Base-by-base conservation (phyloP, 148 eudicot genomes). In the Selenicereus undatus region DNA sequence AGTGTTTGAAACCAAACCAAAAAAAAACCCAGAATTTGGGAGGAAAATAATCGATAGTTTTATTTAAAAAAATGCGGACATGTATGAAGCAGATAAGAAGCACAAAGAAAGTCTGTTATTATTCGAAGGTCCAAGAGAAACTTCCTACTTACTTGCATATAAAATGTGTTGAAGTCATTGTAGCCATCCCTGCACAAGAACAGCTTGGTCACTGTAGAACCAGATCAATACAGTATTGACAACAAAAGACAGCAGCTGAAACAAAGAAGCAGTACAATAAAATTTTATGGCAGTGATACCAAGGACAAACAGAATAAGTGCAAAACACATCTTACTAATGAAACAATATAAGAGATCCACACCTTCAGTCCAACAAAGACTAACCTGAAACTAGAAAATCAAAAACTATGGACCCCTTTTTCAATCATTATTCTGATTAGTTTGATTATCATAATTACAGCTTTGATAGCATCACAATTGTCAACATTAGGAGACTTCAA, bases 151-250 rank as follows among this genome's bases (percentile, higher is more conserved):
- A 96, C 99, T 90, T 96, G 99, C 95, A 96, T 90, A 87, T 96
- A 96, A 88, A 96, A 96, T 80, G 99, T 96, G 79, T 96, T 96
- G 88, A 96, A 96, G 84, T 96, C 99, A 82, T 94, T 96, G 90
- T 96, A 93, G 54, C 99, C 99, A 88, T 96, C 99, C 93, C 99
- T 92, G 94, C 90, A 88, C 75, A 70, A 82, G 81, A 43, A 64
- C 29, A 45, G 36, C 76, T 73, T 5, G 24, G 79, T 87, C 54
- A 86, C 76, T 8, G 27, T n/a, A n/a, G 18, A 21, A 18, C 21
- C 10, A 50, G 30, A 36, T 20, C 48, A 71, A 24, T 7, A 18
- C 8, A 48, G 3, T 10, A 21, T 60, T 21, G 43, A 43, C 36
- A 18, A 73, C 26, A 74, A 73, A 68, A n/a, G 51, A 77, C 30